phyloP scores from a whole-genome alignment of 2,329 filamentous ascomycete species.

The Talaromyces funiculosus region DNA sequence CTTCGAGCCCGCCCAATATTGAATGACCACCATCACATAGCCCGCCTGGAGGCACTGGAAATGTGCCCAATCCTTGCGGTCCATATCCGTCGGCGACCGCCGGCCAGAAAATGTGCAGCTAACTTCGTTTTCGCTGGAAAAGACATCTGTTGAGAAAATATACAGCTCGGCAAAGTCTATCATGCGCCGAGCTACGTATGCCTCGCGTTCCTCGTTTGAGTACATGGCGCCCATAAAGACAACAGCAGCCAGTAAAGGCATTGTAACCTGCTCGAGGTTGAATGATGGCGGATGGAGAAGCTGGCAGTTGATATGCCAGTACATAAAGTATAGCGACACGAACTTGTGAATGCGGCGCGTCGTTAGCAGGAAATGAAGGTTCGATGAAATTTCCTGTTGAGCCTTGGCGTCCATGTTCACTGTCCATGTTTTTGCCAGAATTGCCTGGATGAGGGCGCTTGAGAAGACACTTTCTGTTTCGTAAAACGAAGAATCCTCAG shows the following conservation, averaged over 20 bases:
- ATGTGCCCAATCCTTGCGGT: constrained; percentile 27
- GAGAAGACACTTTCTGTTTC: constrained; percentile 36
- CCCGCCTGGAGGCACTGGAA: constrained; percentile 42
- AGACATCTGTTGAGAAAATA: constrained; percentile 40
- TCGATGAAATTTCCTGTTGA: constrained; percentile 36
- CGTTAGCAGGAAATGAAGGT: constrained; percentile 37
- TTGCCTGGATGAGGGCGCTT: constrained; percentile 35
- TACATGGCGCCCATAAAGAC: constrained; percentile 44
- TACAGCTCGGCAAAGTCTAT: constrained; percentile 42
- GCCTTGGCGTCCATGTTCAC: constrained; percentile 33
- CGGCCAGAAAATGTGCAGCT: constrained; percentile 26
- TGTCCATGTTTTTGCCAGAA: constrained; percentile 34
- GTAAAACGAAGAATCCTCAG: constrained; percentile 22
- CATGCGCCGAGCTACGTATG: constrained; percentile 33
- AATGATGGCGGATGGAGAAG: constrained; percentile 42
- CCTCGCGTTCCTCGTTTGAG: constrained; percentile 35
- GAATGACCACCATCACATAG: constrained; percentile 36
- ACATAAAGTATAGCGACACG: constrained; percentile 39
- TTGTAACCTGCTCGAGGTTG: constrained; percentile 31
- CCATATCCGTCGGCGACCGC: constrained; percentile 18
- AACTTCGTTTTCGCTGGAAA: constrained; percentile 38
- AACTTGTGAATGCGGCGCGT: constrained; percentile 39
- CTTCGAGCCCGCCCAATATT: constrained; percentile 42
- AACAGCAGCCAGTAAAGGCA: constrained; percentile 37
- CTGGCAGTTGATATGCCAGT: constrained; percentile 42